phyloP scores from a whole-genome alignment of 768 basidiomycete genomes.

The Kwoniella botswanensis region DNA sequence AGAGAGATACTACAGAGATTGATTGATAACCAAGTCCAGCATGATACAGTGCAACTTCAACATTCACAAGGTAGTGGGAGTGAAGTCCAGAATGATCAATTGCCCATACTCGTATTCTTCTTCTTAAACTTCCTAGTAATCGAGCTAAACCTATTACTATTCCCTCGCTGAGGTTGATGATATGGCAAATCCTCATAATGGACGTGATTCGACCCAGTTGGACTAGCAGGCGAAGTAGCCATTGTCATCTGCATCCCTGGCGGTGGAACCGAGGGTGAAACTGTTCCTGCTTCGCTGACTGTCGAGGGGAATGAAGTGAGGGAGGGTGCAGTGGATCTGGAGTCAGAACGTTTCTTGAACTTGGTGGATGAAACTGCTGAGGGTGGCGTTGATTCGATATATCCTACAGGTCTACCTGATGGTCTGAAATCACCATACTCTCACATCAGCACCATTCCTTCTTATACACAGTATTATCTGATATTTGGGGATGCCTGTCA shows the following conservation, averaged over 20 bases:
- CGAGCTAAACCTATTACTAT: neutral
- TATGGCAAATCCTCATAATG: constrained; percentile 7
- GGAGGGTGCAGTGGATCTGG: neutral
- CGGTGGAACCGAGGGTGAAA: constrained; percentile 6
- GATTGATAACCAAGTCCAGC: too few relatives aligned
- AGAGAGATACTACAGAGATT: too few relatives aligned
- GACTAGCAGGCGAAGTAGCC: neutral
- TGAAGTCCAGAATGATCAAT: too few relatives aligned
- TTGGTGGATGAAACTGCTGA: neutral
- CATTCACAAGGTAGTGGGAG: too few relatives aligned
- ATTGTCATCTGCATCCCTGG: neutral
- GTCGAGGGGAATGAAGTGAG: constrained; percentile 4
- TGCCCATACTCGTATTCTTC: neutral
- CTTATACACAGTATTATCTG: too few relatives aligned
- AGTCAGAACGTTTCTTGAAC: neutral
- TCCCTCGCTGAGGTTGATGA: neutral
- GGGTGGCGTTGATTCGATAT: neutral
- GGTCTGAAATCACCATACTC: neutral
- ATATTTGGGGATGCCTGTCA: too few relatives aligned
- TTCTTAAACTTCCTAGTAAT: constrained; percentile 9
- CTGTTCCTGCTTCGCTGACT: constrained; percentile 14
- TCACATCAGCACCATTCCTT: neutral
- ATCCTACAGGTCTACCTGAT: constrained; percentile 7
- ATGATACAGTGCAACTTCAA: too few relatives aligned
- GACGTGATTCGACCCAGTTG: neutral